phyloP scores from a whole-genome alignment of 768 basidiomycete genomes.

The Naganishia friedmannii region DNA sequence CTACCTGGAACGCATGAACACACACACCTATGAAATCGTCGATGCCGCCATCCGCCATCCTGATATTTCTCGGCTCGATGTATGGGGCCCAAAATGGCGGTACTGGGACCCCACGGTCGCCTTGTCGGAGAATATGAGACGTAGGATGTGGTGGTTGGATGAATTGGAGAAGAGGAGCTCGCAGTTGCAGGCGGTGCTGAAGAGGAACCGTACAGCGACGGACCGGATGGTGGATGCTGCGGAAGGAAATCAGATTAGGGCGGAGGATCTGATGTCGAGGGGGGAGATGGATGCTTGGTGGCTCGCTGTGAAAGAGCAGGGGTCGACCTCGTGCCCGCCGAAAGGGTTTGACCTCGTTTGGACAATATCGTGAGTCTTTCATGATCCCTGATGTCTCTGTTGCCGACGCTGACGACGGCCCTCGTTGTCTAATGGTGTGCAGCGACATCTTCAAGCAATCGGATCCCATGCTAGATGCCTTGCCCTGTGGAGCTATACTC shows the following conservation, averaged over 20 bases:
- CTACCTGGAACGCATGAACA: constrained; percentile 52
- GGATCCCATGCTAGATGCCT: constrained; percentile 44
- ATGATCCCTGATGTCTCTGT: neutral
- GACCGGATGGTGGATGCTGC: neutral
- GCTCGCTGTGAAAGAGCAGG: neutral
- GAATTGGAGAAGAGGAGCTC: constrained; percentile 14
- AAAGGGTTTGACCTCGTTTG: constrained; percentile 41
- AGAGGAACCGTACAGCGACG: neutral
- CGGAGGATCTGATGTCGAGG: constrained; percentile 30
- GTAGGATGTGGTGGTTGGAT: constrained; percentile 35
- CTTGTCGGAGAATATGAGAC: constrained; percentile 45
- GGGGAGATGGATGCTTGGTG: constrained; percentile 20
- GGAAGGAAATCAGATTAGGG: constrained; percentile 12
- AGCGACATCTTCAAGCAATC: constrained; percentile 49
- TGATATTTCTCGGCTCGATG: constrained; percentile 40
- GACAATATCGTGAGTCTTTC: constrained; percentile 46
- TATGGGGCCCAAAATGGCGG: constrained; percentile 52
- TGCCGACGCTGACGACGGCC: neutral
- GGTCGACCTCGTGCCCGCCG: constrained; percentile 11
- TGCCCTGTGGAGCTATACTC: constrained; percentile 48
- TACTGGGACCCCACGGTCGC: constrained; percentile 43
- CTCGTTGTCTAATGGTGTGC: neutral
- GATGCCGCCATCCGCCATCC: constrained; percentile 51
- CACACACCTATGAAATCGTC: constrained; percentile 52
- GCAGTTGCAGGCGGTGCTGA: neutral